Evolutionary conservation across 306 rosid genomes (phyloP).

Genomic region (Pachyrhizus erosus): DNA sequence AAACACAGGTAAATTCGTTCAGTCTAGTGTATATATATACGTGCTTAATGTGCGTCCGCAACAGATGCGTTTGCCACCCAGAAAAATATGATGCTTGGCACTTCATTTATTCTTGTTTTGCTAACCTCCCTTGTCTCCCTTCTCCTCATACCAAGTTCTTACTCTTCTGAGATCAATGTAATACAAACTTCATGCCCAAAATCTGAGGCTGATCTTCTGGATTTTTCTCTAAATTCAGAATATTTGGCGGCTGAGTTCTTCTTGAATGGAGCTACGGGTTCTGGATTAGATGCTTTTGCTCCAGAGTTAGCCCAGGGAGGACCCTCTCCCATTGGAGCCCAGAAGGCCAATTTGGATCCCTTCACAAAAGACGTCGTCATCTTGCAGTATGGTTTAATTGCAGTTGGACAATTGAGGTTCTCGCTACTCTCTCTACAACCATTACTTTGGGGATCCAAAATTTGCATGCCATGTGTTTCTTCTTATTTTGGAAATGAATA

Average conservation of each 20-base stretch:
- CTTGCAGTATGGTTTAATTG: conserved; percentile 59
- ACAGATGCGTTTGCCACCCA: no score
- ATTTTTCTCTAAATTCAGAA: conserved; percentile 63
- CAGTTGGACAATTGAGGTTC: conserved; percentile 71
- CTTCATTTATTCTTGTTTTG: neutral
- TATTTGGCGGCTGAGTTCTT: conserved; percentile 73
- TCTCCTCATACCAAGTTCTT: conserved; percentile 32
- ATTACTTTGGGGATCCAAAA: no score
- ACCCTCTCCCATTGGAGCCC: conserved; percentile 64
- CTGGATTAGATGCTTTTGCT: conserved; percentile 60
- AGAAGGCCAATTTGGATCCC: conserved; percentile 48
- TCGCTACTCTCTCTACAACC: neutral
- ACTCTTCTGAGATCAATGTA: neutral
- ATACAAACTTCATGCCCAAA: neutral
- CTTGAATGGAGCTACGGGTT: conserved; percentile 57
- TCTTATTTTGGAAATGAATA: no score
- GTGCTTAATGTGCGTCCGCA: no score
- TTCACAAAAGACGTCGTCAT: conserved; percentile 51
- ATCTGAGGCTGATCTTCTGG: conserved; percentile 60
- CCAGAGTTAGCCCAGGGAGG: conserved; percentile 63
- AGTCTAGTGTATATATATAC: no score
- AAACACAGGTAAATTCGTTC: no score
- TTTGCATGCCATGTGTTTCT: no score
- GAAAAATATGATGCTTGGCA: neutral
- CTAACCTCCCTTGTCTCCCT: neutral